A percentile compares a stretch with the other conserved stretches of the same genome.
Evolutionary conservation across 192 early-diverging fungal genomes (phyloP).

Genomic region (Backusella sp.): DNA sequence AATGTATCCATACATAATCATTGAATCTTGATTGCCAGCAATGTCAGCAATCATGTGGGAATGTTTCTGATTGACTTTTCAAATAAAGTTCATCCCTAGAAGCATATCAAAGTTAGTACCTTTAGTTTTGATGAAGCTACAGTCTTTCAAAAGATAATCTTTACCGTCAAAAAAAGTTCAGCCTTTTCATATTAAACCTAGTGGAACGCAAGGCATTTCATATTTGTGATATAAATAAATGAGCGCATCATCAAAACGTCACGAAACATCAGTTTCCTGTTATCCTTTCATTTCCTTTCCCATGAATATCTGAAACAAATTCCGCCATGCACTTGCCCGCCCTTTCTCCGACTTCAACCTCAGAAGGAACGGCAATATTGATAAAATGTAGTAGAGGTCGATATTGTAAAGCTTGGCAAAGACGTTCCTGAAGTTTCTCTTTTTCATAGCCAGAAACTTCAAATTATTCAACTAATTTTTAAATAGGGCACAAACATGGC

Average conservation of each 20-base stretch:
- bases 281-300: neutral
- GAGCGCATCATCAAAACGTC: neutral
- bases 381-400: neutral
- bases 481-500: neutral
- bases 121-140: neutral
- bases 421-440: neutral
- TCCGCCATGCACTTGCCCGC: slow-evolving; percentile 52
- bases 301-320: slow-evolving; percentile 1
- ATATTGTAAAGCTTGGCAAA: neutral
- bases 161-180: neutral
- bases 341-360: slow-evolving; percentile 99
- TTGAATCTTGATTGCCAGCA: slow-evolving; percentile 89
- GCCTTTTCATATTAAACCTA: neutral
- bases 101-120: neutral
- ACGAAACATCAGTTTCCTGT: neutral
- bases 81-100: slow-evolving; percentile 86
- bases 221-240: neutral
- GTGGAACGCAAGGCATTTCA: neutral
- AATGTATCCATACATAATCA: slow-evolving; percentile 86
- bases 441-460: neutral
- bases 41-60: slow-evolving; percentile 92
- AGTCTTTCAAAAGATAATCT: neutral
- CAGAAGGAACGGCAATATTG: neutral
- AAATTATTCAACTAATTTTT: neutral
- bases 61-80: slow-evolving; percentile 85